These are phyloP conservation scores for Porphyrellus cyaneotinctus DNA, from an alignment of 768 basidiomycete genomes.

Conservation along the genomic window DNA sequence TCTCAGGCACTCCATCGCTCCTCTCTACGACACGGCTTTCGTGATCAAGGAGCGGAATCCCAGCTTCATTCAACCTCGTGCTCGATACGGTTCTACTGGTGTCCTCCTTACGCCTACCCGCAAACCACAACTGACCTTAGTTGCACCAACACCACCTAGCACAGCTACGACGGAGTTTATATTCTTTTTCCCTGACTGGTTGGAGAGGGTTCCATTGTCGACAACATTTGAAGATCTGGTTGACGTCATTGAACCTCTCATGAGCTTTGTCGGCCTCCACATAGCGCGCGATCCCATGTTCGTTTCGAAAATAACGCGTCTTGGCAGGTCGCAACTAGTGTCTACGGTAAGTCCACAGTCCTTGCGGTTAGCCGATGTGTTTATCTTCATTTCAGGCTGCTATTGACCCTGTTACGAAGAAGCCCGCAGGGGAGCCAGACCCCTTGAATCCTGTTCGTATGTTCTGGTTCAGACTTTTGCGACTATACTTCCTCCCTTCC, in stretches of 20 bases:
- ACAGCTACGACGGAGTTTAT: constrained; percentile 74
- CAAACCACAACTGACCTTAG: constrained; percentile 66
- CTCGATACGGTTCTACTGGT: constrained; percentile 60
- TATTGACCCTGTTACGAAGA: constrained; percentile 60
- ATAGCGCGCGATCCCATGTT: constrained; percentile 74
- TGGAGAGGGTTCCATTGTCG: constrained; percentile 63
- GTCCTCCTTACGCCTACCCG: constrained; percentile 48
- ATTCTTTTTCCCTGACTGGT: constrained; percentile 91
- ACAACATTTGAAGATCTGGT: constrained; percentile 62
- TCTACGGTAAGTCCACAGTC: constrained; percentile 42
- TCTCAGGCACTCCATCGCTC: constrained; percentile 61
- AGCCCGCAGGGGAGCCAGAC: constrained; percentile 49
- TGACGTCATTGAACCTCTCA: constrained; percentile 71
- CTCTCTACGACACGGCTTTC: constrained; percentile 53
- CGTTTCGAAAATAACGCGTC: constrained; percentile 73
- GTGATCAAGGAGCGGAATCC: constrained; percentile 57
- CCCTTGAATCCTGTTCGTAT: constrained; percentile 55
- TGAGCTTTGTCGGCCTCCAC: constrained; percentile 78
- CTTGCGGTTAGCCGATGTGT: not conserved
- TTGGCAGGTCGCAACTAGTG: constrained; percentile 64
- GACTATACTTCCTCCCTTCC: constrained; percentile 80
- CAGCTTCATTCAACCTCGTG: constrained; percentile 59
- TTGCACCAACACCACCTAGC: constrained; percentile 77
- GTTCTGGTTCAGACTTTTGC: constrained; percentile 84
- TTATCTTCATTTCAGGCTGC: constrained; percentile 35